A percentile compares a stretch with the other conserved stretches of the same genome.
Evolutionary conservation across 2,329 filamentous ascomycete genomes (phyloP).

Genomic region (Botrytis paeoniae): DNA sequence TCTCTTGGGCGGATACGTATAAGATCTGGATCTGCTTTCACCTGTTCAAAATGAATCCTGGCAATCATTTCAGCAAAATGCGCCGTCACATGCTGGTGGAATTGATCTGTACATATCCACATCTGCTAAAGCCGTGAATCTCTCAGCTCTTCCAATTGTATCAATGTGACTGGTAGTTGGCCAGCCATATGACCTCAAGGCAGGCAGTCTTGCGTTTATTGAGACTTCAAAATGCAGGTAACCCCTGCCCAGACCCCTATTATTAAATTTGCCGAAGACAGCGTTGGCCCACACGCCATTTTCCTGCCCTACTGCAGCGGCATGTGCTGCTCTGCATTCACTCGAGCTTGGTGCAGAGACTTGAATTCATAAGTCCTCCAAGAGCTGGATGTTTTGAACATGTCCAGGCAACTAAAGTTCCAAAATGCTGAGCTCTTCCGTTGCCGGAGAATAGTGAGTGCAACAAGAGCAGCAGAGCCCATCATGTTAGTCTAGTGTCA

Average conservation of each 20-base stretch:
- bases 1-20: not conserved
- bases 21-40: not conserved
- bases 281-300: not conserved
- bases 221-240: not conserved
- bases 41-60: not conserved
- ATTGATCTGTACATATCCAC: not conserved
- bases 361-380: not conserved
- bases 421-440: not conserved
- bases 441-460: not conserved
- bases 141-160: not conserved
- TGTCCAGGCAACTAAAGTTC: not conserved
- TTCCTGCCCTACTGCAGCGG: not conserved
- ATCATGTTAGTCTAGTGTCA: not conserved
- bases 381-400: not conserved
- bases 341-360: not conserved
- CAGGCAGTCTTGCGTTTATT: not conserved
- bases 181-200: not conserved
- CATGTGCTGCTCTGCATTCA: not conserved
- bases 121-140: not conserved
- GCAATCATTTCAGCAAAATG: not conserved
- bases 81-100: not conserved
- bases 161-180: not conserved
- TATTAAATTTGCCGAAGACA: not conserved
- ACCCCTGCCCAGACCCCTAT: too few species aligned
- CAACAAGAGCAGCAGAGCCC: not conserved